These are phyloP conservation scores for Russula lepida DNA, from an alignment of 768 basidiomycete genomes.

Conservation along the genomic window DNA sequence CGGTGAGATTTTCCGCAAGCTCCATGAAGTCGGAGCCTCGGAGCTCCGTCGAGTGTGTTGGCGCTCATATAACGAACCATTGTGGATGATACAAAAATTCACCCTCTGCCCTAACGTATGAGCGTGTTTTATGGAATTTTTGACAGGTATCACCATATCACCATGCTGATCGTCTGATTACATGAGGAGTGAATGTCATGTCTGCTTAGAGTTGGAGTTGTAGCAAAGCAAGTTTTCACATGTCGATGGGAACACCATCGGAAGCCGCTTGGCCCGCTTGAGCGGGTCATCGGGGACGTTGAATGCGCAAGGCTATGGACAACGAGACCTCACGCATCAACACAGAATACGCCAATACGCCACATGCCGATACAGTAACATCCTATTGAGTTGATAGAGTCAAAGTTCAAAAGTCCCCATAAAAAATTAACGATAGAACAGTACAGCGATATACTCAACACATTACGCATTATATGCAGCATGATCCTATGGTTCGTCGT, in stretches of 20 bases:
- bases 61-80: background rate
- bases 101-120: background rate
- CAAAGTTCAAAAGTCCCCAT: conserved; percentile 7
- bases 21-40: background rate
- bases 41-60: background rate
- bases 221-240: conserved; percentile 5
- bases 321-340: background rate
- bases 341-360: background rate
- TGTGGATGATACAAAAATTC: background rate
- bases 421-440: conserved; percentile 16
- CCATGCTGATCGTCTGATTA: background rate
- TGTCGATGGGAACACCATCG: background rate
- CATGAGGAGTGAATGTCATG: background rate
- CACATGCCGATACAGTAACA: background rate
- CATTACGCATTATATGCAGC: conserved; percentile 17
- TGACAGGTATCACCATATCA: background rate
- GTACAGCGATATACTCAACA: conserved; percentile 19
- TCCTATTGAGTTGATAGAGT: background rate
- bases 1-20: background rate
- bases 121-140: background rate
- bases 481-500: conserved; percentile 20
- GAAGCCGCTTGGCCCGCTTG: background rate
- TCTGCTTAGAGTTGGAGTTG: conserved; percentile 9
- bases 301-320: background rate
- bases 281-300: background rate